Percentiles rank a stretch among this genome's conserved stretches.
Evolutionary conservation across 805 yeast species (phyloP).

Genomic region (Ogataea naganishii): DNA sequence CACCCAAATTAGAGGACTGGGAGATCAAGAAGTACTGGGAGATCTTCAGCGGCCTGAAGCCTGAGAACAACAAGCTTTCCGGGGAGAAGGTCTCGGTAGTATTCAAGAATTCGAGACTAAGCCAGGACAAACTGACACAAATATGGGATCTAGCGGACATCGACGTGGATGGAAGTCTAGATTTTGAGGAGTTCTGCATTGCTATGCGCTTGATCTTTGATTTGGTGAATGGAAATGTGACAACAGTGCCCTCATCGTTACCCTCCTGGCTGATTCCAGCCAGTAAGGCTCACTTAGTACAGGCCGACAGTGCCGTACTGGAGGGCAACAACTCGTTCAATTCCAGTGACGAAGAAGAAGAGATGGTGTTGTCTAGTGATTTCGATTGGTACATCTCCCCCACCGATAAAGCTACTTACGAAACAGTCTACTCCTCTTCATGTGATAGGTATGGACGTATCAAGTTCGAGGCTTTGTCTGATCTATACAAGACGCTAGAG

Average conservation of each 20-base stretch:
- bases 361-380: conserved; percentile 49
- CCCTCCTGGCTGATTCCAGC: conserved; percentile 95
- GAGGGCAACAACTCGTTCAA: conserved; percentile 16
- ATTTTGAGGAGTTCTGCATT: conserved; percentile 95
- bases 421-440: conserved; percentile 64
- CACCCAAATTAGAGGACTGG: conserved; percentile 86
- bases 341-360: conserved; percentile 49
- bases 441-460: conserved; percentile 77
- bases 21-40: conserved; percentile 98
- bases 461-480: conserved; percentile 60
- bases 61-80: conserved; percentile 66
- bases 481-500: conserved; percentile 56
- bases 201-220: conserved; percentile 95
- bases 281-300: conserved; percentile 74
- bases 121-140: conserved; percentile 65
- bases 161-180: conserved; percentile 84
- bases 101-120: conserved; percentile 79
- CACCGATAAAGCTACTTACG: conserved; percentile 69
- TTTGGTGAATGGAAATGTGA: conserved; percentile 59
- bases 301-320: conserved; percentile 66
- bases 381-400: conserved; percentile 98
- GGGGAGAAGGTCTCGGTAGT: conserved; percentile 85
- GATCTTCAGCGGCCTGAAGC: conserved; percentile 84
- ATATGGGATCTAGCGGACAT: conserved; percentile 93
- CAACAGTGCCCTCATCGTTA: conserved; percentile 56